Conservation (phyloP, 345 rosid genomes). For the Murraya koenigii region DNA sequence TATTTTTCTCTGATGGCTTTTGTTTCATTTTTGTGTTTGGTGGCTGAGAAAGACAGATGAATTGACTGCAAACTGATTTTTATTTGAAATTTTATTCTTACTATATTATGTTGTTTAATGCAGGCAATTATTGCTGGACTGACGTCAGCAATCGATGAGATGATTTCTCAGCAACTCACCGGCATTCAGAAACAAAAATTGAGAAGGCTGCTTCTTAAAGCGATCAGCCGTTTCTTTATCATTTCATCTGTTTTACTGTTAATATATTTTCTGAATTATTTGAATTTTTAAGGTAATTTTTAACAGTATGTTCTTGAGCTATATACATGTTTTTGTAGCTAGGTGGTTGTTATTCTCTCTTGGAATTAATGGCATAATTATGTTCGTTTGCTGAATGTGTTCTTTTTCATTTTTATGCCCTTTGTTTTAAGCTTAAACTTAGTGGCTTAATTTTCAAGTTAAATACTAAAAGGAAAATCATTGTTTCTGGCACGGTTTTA, state of each 20-base stretch:
- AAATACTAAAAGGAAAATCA: too few species aligned
- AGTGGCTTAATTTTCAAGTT: too few species aligned
- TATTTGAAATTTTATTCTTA: too few species aligned
- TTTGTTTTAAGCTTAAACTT: background rate
- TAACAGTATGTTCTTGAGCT: background rate
- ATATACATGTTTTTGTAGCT: background rate
- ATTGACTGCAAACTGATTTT: too few species aligned
- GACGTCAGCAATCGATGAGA: slow-evolving; percentile 69
- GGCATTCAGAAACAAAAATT: slow-evolving; percentile 80
- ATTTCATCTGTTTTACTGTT: background rate
- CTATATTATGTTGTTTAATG: background rate
- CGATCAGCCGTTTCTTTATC: slow-evolving; percentile 42
- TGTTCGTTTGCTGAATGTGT: background rate
- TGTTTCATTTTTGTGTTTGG: background rate
- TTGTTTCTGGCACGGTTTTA: background rate
- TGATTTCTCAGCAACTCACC: slow-evolving; percentile 70
- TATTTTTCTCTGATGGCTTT: slow-evolving; percentile 2
- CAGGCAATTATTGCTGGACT: slow-evolving; percentile 83
- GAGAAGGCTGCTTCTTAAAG: slow-evolving; percentile 76
- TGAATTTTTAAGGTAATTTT: background rate
- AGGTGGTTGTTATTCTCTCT: background rate
- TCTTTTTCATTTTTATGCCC: background rate
- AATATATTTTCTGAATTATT: background rate
- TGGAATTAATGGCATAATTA: background rate
- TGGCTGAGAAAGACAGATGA: background rate